phyloP scores from a whole-genome alignment of 2,329 filamentous ascomycete genomes.

The Trichoderma koningiopsis region DNA sequence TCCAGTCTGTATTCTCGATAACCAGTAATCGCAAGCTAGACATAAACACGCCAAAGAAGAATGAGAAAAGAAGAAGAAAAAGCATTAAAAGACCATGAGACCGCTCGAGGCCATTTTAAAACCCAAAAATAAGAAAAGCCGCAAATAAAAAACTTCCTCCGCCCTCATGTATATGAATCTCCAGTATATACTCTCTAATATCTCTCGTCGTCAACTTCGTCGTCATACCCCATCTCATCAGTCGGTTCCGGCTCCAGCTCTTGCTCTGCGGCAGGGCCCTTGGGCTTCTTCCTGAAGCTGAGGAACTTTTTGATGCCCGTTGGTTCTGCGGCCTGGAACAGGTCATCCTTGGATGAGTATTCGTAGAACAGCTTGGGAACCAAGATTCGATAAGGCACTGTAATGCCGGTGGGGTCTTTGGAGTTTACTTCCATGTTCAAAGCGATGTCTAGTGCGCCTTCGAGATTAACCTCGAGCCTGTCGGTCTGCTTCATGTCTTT shows the following conservation, averaged over 20 bases:
- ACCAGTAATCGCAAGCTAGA: not conserved
- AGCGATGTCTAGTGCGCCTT: conserved; percentile 82
- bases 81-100: not conserved
- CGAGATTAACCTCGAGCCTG: conserved; percentile 68
- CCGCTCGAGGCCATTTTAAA: not conserved
- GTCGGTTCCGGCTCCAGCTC: conserved; percentile 27
- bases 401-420: conserved; percentile 84
- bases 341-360: conserved; percentile 48
- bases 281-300: conserved; percentile 46
- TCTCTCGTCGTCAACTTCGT: conserved; percentile 29
- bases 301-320: conserved; percentile 49
- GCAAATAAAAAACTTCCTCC: not conserved
- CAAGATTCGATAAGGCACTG: conserved; percentile 81
- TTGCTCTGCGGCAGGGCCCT: conserved; percentile 19
- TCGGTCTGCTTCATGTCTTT: conserved; percentile 61
- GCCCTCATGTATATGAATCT: not conserved
- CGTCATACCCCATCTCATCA: conserved; percentile 34
- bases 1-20: conserved; percentile 11
- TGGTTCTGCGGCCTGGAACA: conserved; percentile 35
- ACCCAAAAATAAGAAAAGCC: not conserved
- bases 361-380: conserved; percentile 75
- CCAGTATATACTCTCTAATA: conserved; percentile 25
- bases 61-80: not conserved
- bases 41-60: not conserved
- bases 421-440: conserved; percentile 88